Evolutionary conservation across 2,329 filamentous ascomycete genomes (phyloP).

Genomic region (Dendrostoma leiphaemia): DNA sequence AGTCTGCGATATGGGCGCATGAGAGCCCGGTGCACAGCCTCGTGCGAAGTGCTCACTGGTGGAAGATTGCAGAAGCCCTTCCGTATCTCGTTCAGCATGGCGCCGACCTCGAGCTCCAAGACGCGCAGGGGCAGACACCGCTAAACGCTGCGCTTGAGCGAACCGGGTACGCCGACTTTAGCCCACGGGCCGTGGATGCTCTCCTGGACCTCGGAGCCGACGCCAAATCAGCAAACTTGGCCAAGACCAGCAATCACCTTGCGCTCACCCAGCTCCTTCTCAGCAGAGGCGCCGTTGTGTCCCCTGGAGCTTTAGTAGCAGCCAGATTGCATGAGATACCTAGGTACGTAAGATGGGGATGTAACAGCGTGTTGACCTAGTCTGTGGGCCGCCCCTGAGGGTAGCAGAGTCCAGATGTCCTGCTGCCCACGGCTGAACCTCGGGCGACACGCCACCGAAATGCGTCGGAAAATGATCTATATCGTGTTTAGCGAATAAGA

Average conservation of each 20-base stretch:
- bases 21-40: not conserved
- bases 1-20: not conserved
- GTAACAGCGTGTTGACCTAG: no score
- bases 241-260: not conserved
- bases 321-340: no score
- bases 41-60: not conserved
- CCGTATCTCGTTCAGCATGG: not conserved
- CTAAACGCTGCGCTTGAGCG: not conserved
- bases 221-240: not conserved
- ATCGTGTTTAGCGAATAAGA: no score
- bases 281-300: not conserved
- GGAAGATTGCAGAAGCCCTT: not conserved
- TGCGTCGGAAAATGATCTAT: no score
- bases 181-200: not conserved
- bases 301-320: not conserved
- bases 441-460: no score
- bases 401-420: no score
- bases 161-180: not conserved
- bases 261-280: not conserved
- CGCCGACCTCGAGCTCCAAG: not conserved
- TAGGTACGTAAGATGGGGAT: no score
- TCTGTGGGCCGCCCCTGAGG: no score
- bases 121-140: not conserved
- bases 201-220: constrained; percentile 1
- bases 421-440: no score